Evolutionary conservation across 768 basidiomycete genomes (phyloP), one percentile per base, ranked within the genome.

Genomic region (Mycena olivaceomarginata): DNA sequence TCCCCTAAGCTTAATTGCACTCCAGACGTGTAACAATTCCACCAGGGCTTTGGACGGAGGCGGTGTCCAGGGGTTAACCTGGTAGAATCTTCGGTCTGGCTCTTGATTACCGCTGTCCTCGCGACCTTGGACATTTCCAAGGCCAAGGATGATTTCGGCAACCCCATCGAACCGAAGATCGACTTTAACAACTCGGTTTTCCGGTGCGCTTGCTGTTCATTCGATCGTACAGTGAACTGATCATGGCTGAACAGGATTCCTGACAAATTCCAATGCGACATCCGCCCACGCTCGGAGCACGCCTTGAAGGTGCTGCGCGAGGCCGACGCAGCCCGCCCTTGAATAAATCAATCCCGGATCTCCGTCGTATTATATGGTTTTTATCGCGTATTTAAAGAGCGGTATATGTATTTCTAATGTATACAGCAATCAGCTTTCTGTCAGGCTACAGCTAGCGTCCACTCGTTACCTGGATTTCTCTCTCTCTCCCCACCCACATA

Each of bases 41-140:
- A 25, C 16, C 41, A 76, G 75, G 75, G 75, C 22, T 91, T 91
- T 74, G 90, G 90, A 13, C 84, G 90, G 70, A 83, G 89, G 87
- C 89, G 89, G 46, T 95, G 94, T 82, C 94, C 94, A 0, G 94
- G 94, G 18, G 80, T 84, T 51, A 85, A 93, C 81, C 88, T 95
- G 41, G 91, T 92, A 73, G 94, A 95, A 75, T 89, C 90, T 4
- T 92, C 92, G 1, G 84, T 89, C 48, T 94, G 94, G 92, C 82
- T 94, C 31, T 84, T 92, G 18, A 85, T 92, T 20, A 88, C 89
- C 2, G 86, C 87, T 16, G 90, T 93, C 83, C 84, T 94, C 12
- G 91, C 93, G 1, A 91, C 91, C 62, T 82, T 94, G 53, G 88
- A 93, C 72, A 89, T 94, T 12, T 79, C 83, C 51, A 92, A 90